Evolutionary conservation across 139 green algal genomes (phyloP), one percentile per base, ranked within the genome.

Genomic region (Auxenochlorella pyrenoidosa): DNA sequence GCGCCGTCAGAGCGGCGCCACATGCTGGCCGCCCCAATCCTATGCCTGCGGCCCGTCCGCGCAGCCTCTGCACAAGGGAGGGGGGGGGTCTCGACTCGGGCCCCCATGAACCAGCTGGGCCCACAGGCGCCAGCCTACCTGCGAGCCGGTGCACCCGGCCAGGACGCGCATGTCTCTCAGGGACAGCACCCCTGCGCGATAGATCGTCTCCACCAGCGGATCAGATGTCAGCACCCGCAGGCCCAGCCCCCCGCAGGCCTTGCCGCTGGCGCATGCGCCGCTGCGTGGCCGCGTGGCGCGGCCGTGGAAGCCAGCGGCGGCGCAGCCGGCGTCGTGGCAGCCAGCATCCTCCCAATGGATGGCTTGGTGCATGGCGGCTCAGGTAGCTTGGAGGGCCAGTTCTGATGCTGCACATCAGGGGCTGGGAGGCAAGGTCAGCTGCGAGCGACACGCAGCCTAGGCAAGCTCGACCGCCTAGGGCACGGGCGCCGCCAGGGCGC

Each of bases 111-210:
- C n/a, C n/a, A n/a, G n/a, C n/a, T n/a, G n/a, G n/a, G n/a, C n/a
- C n/a, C n/a, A n/a, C n/a, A n/a, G n/a, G n/a, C n/a, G 8, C 13
- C 26, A 54, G 76, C 54, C 58, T 40, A 41, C 40, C 40, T 60
- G 22, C 0, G 83, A 87, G 13, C 41, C 13, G 22, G 54, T 87
- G 85, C 76, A 85, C 22, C 1, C 19, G 3, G 71, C 13, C 60
- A 89, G 41, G 3, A 32, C 38, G 16, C 85, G 38, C 60, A 89
- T 26, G 76, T 89, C 85, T 28, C 58, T 72, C 13, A 89, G 19
- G 6, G 76, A 68, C 22, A 89, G 16, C 24, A 85, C n/a, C 5
- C 85, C 85, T 1, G 76, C 22, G 30, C 75, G 73, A 41, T 88
- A 88, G 3, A 77, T 59, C 40, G 68, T 1, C 59, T 84, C 72